phyloP scores from a whole-genome alignment of 2,329 filamentous ascomycete genomes.

The Phoma sp. region DNA sequence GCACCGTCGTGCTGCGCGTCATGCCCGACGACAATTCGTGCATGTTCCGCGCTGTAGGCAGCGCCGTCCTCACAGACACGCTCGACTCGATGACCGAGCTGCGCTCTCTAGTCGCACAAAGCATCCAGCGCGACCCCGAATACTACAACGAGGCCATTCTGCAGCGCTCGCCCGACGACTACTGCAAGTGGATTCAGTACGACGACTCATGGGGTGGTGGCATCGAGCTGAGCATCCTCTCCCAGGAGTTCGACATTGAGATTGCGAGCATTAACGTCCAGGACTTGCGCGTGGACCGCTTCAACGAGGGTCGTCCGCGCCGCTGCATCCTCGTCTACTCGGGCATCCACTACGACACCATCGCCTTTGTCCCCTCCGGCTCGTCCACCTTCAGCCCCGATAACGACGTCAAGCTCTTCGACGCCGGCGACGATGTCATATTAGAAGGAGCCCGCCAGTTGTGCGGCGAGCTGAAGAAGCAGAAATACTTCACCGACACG shows the following conservation, averaged over 20 bases:
- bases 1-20: constrained; percentile 76
- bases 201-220: constrained; percentile 88
- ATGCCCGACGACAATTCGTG: constrained; percentile 98
- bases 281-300: constrained; percentile 70
- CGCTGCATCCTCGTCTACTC: constrained; percentile 87
- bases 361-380: constrained; percentile 72
- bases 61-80: constrained; percentile 70
- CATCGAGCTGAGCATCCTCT: constrained; percentile 86
- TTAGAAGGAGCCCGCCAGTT: constrained; percentile 64
- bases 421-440: constrained; percentile 61
- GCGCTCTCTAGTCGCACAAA: constrained; percentile 76
- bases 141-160: constrained; percentile 79
- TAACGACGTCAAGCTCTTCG: constrained; percentile 79
- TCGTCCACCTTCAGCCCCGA: constrained; percentile 69
- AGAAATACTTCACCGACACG: constrained; percentile 89
- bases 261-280: constrained; percentile 85
- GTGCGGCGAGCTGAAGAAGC: constrained; percentile 67
- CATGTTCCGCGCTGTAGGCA: constrained; percentile 88
- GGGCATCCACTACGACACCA: constrained; percentile 91
- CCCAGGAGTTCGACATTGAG: constrained; percentile 83
- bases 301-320: constrained; percentile 72
- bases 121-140: constrained; percentile 75
- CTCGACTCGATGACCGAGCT: constrained; percentile 74
- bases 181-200: constrained; percentile 81
- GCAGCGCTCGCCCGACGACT: constrained; percentile 72